Evolutionary conservation across 495 filamentous ascomycete genomes (phyloP), one percentile per base, ranked within the genome.

Genomic region (Aspergillus indologenus): DNA sequence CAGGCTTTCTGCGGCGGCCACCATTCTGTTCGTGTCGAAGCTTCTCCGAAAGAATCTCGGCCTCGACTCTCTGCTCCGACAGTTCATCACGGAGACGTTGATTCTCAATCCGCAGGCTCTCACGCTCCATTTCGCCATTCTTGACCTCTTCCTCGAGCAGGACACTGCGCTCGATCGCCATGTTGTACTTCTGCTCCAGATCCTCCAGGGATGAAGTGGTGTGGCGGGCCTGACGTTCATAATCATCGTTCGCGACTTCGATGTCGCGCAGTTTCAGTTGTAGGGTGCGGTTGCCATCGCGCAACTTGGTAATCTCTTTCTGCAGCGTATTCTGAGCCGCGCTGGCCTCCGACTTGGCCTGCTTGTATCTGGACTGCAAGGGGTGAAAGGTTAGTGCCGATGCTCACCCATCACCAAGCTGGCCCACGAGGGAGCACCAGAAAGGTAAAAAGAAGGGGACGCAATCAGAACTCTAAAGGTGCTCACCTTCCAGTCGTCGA

Each of bases 171-270:
- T 98, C 94, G 61, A 98, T 95, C 3, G 92, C 85, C 18, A 93
- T 82, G 70, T 96, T 97, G 73, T 92, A 96, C 70, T 98, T 98
- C 54, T 90, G 93, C 73, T 98, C 94, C 69, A 98, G 75, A 69
- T 98, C 94, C 77, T 98, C 95, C 62, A 97, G 83, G 57, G 93
- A 97, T 46, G 93, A 96, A 18, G 88, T 89, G 18, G 91, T 96
- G 66, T 96, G 91, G 58, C 94, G 85, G 58, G 93, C 92, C 74
- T 98, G 92, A 57, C 92, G 87, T 74, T 98, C 94, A 69, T 91
- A 96, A 70, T 98, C 94, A 81, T 98, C 94, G 73, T 98, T 98
- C 61, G 89, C 89, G 34, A 98, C 95, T 71, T 98, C 94, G 59
- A 94, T 96, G 66, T 98, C 95, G 58, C 94, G 86, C 51, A 98